phyloP scores from a whole-genome alignment of 208 protist genomes.

The Trypanosoma boissoni region DNA sequence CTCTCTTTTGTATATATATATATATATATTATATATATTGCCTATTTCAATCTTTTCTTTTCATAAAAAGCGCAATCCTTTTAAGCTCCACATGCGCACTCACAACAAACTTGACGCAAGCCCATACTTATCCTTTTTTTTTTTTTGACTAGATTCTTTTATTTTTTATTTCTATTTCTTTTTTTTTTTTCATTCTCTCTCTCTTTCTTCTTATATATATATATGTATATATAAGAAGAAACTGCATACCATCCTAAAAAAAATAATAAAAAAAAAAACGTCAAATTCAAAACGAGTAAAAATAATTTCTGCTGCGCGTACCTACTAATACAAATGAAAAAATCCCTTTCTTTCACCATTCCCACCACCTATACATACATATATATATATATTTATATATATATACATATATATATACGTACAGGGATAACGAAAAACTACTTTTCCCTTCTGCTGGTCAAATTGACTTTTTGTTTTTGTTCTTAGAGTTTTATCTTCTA shows the following conservation, averaged over 20 bases:
- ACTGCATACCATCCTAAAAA: background rate
- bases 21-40: constrained; percentile 19
- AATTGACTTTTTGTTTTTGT: too few species aligned
- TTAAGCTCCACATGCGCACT: background rate
- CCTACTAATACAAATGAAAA: background rate
- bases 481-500: background rate
- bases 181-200: background rate
- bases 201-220: background rate
- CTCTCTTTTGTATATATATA: constrained; percentile 6
- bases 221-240: too few species aligned
- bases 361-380: too few species aligned
- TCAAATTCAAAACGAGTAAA: background rate
- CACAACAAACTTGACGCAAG: background rate
- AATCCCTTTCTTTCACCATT: background rate
- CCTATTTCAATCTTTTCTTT: background rate
- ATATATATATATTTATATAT: background rate
- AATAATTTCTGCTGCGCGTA: background rate
- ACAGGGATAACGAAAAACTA: too few species aligned
- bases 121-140: background rate
- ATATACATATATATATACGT: constrained; percentile 1
- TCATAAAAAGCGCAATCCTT: background rate
- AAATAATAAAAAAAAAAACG: constrained; percentile 1
- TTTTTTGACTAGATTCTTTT: background rate
- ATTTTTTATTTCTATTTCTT: background rate
- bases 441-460: too few species aligned